Base-by-base conservation (phyloP, 345 rosid genomes). In the Geranium brycei region DNA sequence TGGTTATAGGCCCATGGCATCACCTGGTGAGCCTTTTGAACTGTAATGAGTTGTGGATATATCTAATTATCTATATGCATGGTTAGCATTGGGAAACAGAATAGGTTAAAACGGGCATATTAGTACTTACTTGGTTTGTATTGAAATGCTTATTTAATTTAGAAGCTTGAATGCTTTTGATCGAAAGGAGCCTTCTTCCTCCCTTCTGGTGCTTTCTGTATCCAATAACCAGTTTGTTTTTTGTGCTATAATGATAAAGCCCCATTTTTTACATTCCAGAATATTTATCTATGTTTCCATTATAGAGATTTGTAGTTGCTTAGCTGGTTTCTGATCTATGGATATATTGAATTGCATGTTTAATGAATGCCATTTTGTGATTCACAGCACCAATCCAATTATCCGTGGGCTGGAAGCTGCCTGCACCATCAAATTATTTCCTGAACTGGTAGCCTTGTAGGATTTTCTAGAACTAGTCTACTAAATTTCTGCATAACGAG, bases 1-100 rank as follows among this genome's bases (percentile, higher is more conserved):
- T 66, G 58, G 31, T 69, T 31, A 51, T 55, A 72, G 68, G 73
- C 72, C 64, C 69, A 79, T 87, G 93, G 93, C 84, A 70, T 77
- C 89, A 66, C 81, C 86, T 60, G 86, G 89, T 81, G 70, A 75
- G 65, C 41, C 17, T 59, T 47, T 47, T 47, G 14, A 47, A 47
- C 11, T 47, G 5, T 47, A 47, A 47, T 47, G 15, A 47, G 53
- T 47, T 47, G 53, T 13, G 53, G 53, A 35, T 35, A 35, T 35
- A 23, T 23, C 28, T 23, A 38, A 38, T 5, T 38, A 38, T 38
- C 6, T 38, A 38, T 38, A 47, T 47, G 53, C 14, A 47, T 47
- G 13, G 15, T 13, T 13, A 17, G 19, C 14, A 58, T 5, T 17
- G 6, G 1, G 15, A 41, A 51, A 41, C 4, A 56, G 53, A 57